Percentiles rank a stretch among this genome's conserved stretches.
Conservation (phyloP, 2,329 filamentous ascomycete species). For the Pseudovirgaria hyperparasitica region DNA sequence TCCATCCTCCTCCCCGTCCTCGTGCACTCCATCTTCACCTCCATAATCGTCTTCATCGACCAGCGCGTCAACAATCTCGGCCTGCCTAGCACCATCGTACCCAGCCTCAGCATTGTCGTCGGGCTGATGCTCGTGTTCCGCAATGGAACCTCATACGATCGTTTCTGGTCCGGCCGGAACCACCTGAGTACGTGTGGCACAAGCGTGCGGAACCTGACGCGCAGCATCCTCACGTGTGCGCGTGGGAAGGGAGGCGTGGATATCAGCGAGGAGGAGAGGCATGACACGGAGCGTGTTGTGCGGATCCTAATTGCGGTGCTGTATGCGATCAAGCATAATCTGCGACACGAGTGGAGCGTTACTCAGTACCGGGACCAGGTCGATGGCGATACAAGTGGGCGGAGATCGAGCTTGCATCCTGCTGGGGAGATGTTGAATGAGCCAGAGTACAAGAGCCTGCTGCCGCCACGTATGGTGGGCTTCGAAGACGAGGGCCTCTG, state of each 20-base stretch:
- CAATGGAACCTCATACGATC: conserved; percentile 50
- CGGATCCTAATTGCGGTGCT: conserved; percentile 48
- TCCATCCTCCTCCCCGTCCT: conserved; percentile 44
- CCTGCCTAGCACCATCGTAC: conserved; percentile 48
- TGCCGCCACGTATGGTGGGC: conserved; percentile 37
- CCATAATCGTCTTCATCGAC: conserved; percentile 46
- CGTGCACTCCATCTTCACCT: conserved; percentile 45
- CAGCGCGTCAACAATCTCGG: conserved; percentile 38
- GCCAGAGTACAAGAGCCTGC: conserved; percentile 37
- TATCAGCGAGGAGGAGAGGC: conserved; percentile 27
- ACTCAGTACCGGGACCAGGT: conserved; percentile 11
- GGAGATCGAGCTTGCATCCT: conserved; percentile 10
- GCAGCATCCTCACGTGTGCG: conserved; percentile 41
- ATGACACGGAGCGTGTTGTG: conserved; percentile 46
- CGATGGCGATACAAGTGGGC: conserved; percentile 12
- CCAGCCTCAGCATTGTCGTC: conserved; percentile 51
- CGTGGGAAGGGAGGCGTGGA: conserved; percentile 9
- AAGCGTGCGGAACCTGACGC: conserved; percentile 45
- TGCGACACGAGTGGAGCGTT: conserved; percentile 46
- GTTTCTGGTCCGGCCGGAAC: conserved; percentile 50
- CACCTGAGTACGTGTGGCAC: conserved; percentile 45
- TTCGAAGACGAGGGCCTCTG: conserved; percentile 47
- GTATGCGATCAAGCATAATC: conserved; percentile 51
- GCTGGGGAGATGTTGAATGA: conserved; percentile 18
- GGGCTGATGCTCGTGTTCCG: conserved; percentile 56